A percentile compares a stretch with the other conserved stretches of the same genome.
Evolutionary conservation across 2,329 filamentous ascomycete genomes (phyloP).

Genomic region (Emydomyces testavorans): DNA sequence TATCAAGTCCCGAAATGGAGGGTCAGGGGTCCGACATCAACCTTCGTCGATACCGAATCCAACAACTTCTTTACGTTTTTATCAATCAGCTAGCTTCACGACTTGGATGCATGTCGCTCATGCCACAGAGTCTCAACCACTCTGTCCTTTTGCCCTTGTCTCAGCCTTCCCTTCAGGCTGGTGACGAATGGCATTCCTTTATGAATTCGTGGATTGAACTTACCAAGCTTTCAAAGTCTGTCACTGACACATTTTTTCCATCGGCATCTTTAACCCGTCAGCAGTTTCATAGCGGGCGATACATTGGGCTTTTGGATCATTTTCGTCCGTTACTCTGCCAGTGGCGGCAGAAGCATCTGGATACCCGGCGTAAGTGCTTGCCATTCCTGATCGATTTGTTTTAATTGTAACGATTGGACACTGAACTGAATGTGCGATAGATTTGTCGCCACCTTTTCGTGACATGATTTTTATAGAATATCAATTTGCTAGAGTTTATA

Average conservation of each 20-base stretch:
- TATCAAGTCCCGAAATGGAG: conserved; percentile 13
- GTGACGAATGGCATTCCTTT: conserved; percentile 41
- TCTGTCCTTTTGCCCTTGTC: conserved; percentile 32
- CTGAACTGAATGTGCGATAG: conserved; percentile 3
- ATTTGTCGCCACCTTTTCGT: conserved; percentile 27
- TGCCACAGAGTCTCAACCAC: conserved; percentile 37
- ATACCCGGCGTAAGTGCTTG: conserved; percentile 15
- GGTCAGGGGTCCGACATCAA: conserved; percentile 24
- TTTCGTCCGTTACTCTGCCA: conserved; percentile 33
- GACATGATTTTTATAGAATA: conserved; percentile 45
- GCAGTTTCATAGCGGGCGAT: conserved; percentile 38
- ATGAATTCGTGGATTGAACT: conserved; percentile 44
- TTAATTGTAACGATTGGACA: background rate
- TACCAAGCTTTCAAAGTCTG: conserved; percentile 40
- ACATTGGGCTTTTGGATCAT: conserved; percentile 40
- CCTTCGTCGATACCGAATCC: conserved; percentile 25
- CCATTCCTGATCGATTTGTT: no score
- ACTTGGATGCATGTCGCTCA: conserved; percentile 42
- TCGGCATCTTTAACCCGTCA: conserved; percentile 32
- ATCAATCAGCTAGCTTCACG: conserved; percentile 43
- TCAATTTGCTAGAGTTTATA: conserved; percentile 36
- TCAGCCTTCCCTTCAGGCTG: conserved; percentile 13
- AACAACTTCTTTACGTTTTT: conserved; percentile 36
- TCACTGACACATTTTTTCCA: conserved; percentile 45
- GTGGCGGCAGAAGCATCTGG: conserved; percentile 32